Evolutionary conservation across 768 basidiomycete species (phyloP), one percentile per base, ranked within the genome.

Genomic region (Leccinum rimulosum): DNA sequence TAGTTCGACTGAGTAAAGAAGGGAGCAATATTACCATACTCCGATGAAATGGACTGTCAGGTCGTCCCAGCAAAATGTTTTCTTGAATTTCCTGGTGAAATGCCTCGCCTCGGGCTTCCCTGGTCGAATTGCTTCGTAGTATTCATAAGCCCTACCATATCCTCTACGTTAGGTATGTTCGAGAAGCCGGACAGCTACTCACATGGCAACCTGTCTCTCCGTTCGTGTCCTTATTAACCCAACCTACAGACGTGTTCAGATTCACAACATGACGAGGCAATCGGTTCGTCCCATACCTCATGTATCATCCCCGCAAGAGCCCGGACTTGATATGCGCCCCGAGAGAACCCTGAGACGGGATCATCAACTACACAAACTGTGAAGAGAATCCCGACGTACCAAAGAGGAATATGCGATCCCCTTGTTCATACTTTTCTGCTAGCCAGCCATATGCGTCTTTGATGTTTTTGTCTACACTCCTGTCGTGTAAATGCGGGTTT

Each of bases 41-140:
- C 82, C 82, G 27, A 83, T 67, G 53, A 82, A 82, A 27, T 48
- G 47, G 12, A 48, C 47, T 27, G 22, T 22, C 12, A 27, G 47
- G 47, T 48, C 22, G 3, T 50, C 11, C 49, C 49, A 50, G n/a
- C 27, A 50, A 30, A 50, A 50, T 4, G 28, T 30, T 30, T 50
- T 31, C 28, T 50, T 50, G 28, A 50, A 50, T n/a, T 50, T 30
- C 10, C 49, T 50, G 11, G 49, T 17, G 17, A 50, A 17, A 27
- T 50, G 49, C 28, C 49, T 27, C 28, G 28, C 49, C 28, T 50
- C 49, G 7, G 28, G 49, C 14, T 50, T 17, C 30, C 49, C 49
- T 2, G 49, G 27, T 9, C 17, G 17, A 50, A 50, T 30, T 17
- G 49, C 49, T 28, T 28, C 49, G 15, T 28, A 50, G n/a, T 11